A percentile compares a stretch with the other conserved stretches of the same genome.
Evolutionary conservation across 805 yeast genomes (phyloP).

Genomic region (Wickerhamomyces rabaulensis): DNA sequence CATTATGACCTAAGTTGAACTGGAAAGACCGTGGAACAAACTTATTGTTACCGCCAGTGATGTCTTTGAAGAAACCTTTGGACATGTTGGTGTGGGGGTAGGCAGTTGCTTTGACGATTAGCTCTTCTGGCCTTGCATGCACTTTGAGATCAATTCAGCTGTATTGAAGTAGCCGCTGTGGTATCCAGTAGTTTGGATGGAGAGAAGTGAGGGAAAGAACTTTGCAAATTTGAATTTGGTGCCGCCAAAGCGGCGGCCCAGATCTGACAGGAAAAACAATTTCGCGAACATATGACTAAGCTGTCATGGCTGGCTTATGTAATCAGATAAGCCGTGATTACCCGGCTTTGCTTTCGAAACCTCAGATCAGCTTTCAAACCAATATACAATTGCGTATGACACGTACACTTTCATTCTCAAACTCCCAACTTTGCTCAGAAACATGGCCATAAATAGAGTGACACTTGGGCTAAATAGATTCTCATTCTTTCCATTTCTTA

Average conservation of each 20-base stretch:
- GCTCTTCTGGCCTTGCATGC: too few relatives aligned
- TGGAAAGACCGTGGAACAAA: constrained; percentile 19
- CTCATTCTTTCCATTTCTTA: constrained; percentile 15
- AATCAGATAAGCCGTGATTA: not conserved
- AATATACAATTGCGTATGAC: not conserved
- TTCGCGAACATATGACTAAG: too few relatives aligned
- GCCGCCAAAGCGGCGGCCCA: too few relatives aligned
- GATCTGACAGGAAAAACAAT: not conserved
- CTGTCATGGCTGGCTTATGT: too few relatives aligned
- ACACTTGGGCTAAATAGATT: constrained; percentile 22
- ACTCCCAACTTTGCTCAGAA: not conserved
- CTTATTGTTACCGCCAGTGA: constrained; percentile 16
- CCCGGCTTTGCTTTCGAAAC: too few relatives aligned
- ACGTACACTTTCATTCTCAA: not conserved
- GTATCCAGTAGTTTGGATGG: too few relatives aligned
- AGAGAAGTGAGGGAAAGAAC: not conserved
- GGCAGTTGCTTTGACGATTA: not conserved
- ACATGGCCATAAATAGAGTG: constrained; percentile 24
- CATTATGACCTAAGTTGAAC: constrained; percentile 13
- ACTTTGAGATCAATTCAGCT: too few relatives aligned
- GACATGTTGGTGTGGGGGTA: constrained; percentile 11
- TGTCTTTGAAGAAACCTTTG: constrained; percentile 23
- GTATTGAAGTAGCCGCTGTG: not conserved
- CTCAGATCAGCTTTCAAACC: too few relatives aligned
- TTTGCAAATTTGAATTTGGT: too few relatives aligned